Evolutionary conservation across 2,329 filamentous ascomycete species (phyloP).

Genomic region (Huntiella moniliformis): DNA sequence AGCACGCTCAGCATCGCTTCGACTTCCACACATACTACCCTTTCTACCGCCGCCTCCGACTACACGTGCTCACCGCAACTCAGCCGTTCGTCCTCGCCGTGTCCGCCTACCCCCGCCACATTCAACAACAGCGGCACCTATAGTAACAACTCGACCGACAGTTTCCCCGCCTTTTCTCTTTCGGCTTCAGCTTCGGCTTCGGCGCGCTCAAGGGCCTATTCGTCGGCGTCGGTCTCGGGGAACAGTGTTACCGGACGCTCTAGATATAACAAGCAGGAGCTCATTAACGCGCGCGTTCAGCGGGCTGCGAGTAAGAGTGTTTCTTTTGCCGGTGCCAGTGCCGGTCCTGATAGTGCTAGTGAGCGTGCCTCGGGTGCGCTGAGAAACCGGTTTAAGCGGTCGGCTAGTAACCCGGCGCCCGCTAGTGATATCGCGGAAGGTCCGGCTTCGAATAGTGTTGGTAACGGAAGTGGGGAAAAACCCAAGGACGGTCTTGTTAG

Average conservation of each 20-base stretch:
- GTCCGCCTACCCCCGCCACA: slow-evolving; percentile 11
- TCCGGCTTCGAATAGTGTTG: neutral
- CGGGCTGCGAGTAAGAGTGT: slow-evolving; percentile 23
- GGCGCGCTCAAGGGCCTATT: slow-evolving; percentile 13
- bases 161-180: slow-evolving; percentile 11
- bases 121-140: slow-evolving; percentile 10
- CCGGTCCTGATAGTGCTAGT: slow-evolving; percentile 14
- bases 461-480: slow-evolving; percentile 18
- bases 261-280: slow-evolving; percentile 24
- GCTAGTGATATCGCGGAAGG: slow-evolving; percentile 21
- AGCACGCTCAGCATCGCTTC: slow-evolving; percentile 15
- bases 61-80: slow-evolving; percentile 8
- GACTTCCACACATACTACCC: slow-evolving; percentile 6
- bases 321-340: slow-evolving; percentile 13
- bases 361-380: slow-evolving; percentile 14
- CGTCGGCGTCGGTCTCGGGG: slow-evolving; percentile 10
- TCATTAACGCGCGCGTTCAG: slow-evolving; percentile 30
- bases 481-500: slow-evolving; percentile 32
- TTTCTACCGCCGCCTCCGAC: slow-evolving; percentile 7
- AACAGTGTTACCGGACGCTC: slow-evolving; percentile 18
- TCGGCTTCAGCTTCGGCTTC: slow-evolving; percentile 13
- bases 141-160: slow-evolving; percentile 10
- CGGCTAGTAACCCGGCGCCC: slow-evolving; percentile 21
- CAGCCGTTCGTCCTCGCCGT: slow-evolving; percentile 7
- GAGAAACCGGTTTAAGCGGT: slow-evolving; percentile 20